Percentiles rank a stretch among this genome's conserved stretches.
These are phyloP conservation scores for Monosporascus ibericus DNA, from an alignment of 2,329 filamentous ascomycete species.

Conservation along the genomic window DNA sequence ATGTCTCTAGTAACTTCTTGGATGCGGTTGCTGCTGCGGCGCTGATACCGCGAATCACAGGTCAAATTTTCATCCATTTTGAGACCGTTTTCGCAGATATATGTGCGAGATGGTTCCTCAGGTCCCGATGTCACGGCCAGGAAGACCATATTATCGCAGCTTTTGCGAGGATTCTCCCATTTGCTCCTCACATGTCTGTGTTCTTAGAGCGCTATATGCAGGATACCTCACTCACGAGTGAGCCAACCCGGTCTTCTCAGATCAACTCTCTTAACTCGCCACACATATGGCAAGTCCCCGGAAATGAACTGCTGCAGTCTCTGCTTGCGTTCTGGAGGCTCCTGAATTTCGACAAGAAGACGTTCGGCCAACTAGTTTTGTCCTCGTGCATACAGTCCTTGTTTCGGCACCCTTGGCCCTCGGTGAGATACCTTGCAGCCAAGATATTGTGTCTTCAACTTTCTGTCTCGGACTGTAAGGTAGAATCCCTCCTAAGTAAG, in stretches of 20 bases:
- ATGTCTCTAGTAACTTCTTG: conserved; percentile 60
- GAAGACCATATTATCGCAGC: conserved; percentile 54
- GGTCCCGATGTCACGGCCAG: conserved; percentile 31
- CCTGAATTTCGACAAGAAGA: conserved; percentile 65
- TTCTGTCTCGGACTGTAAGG: conserved; percentile 71
- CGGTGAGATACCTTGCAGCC: conserved; percentile 74
- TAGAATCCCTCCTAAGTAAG: conserved; percentile 63
- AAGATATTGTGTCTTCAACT: conserved; percentile 75
- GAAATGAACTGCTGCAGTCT: conserved; percentile 25
- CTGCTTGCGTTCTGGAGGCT: conserved; percentile 73
- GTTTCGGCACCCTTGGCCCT: conserved; percentile 52
- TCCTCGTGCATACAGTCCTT: conserved; percentile 63
- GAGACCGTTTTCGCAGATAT: conserved; percentile 73
- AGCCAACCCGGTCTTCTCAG: conserved; percentile 11
- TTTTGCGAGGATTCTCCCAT: conserved; percentile 73
- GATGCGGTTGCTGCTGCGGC: conserved; percentile 64
- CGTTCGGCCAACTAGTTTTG: conserved; percentile 60
- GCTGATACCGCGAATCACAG: conserved; percentile 63
- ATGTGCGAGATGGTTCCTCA: conserved; percentile 69
- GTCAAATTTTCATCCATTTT: conserved; percentile 68
- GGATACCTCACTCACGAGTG: conserved; percentile 20
- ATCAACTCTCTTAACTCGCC: conserved; percentile 22
- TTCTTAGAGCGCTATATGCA: conserved; percentile 52
- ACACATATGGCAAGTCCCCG: conserved; percentile 6
- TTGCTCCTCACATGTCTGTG: conserved; percentile 72